These are phyloP conservation scores for Xylariaceae sp. DNA, from an alignment of 2,329 filamentous ascomycete species.

Conservation along the genomic window DNA sequence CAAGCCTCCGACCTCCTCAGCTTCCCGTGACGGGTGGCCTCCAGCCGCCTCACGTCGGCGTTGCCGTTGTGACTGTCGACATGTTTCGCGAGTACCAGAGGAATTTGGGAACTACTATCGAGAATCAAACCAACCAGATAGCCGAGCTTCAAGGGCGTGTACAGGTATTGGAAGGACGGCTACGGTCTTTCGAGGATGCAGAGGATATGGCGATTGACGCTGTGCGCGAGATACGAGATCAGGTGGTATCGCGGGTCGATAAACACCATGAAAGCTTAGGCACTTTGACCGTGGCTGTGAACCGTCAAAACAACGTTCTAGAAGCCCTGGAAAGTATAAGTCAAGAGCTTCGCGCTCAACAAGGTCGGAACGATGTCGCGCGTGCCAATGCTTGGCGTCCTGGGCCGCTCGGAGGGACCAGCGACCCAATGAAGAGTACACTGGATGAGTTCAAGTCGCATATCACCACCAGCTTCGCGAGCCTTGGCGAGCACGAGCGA, in stretches of 20 bases:
- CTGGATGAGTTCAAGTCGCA: conserved; percentile 17
- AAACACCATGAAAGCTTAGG: conserved; percentile 10
- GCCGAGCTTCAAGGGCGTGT: conserved; percentile 9
- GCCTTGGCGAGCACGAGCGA: conserved; percentile 13
- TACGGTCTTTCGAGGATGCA: conserved; percentile 16
- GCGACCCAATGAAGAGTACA: conserved; percentile 11
- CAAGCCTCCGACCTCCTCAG: conserved; percentile 6
- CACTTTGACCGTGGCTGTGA: conserved; percentile 3
- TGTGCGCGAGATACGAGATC: conserved; percentile 17
- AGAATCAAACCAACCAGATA: conserved; percentile 8
- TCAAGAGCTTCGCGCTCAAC: conserved; percentile 14
- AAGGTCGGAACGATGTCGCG: conserved; percentile 10
- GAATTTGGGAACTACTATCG: conserved; percentile 11
- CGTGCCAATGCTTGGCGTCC: conserved; percentile 15
- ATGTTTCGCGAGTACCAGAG: conserved; percentile 18
- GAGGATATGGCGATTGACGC: conserved; percentile 19
- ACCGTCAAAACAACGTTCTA: conserved; percentile 10
- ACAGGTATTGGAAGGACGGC: conserved; percentile 13
- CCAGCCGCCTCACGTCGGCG: conserved; percentile 17
- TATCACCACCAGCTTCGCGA: conserved; percentile 13
- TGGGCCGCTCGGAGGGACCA: conserved; percentile 10
- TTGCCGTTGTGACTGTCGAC: conserved; percentile 17
- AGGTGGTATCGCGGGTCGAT: conserved; percentile 12
- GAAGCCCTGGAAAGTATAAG: conserved; percentile 8
- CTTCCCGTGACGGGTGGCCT: conserved; percentile 11